These are phyloP conservation scores for Pseudotulostoma volvatum DNA, from an alignment of 495 filamentous ascomycete genomes.

Conservation along the genomic window DNA sequence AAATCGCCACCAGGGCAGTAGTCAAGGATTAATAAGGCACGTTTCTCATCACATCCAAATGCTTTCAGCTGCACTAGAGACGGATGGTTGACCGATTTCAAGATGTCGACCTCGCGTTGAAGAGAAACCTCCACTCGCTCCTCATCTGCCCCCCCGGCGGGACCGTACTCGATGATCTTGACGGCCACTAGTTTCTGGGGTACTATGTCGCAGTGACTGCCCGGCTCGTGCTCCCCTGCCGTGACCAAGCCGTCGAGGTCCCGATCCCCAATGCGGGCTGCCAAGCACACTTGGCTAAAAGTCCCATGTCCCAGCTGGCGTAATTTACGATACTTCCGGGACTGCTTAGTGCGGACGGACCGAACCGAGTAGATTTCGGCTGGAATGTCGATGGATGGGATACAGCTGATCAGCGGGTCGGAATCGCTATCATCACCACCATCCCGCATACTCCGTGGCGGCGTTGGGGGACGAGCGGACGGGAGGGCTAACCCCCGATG, in stretches of 20 bases:
- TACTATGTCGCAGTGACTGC: no score
- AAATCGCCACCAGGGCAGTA: constrained; percentile 91
- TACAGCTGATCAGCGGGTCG: constrained; percentile 18
- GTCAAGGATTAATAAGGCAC: constrained; percentile 69
- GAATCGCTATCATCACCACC: constrained; percentile 19
- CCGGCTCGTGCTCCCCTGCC: no score
- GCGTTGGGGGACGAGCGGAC: constrained; percentile 50
- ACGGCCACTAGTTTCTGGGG: constrained; percentile 67
- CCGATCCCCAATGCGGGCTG: constrained; percentile 39
- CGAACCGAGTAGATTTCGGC: constrained; percentile 30
- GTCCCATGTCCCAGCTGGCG: constrained; percentile 79
- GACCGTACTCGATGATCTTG: constrained; percentile 89
- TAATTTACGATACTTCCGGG: constrained; percentile 51
- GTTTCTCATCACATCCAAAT: constrained; percentile 62
- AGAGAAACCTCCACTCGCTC: constrained; percentile 80
- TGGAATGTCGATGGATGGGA: constrained; percentile 6
- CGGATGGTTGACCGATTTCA: constrained; percentile 73
- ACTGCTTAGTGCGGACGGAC: constrained; percentile 28
- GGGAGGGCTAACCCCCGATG: constrained; percentile 51
- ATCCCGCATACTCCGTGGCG: constrained; percentile 44
- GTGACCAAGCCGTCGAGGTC: constrained; percentile 19
- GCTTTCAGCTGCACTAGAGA: constrained; percentile 80
- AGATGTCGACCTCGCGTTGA: constrained; percentile 86
- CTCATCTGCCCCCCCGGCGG: constrained; percentile 77
- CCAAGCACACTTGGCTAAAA: constrained; percentile 85